phyloP scores from a whole-genome alignment of 2,329 filamentous ascomycete species.

The Neonectria punicea region DNA sequence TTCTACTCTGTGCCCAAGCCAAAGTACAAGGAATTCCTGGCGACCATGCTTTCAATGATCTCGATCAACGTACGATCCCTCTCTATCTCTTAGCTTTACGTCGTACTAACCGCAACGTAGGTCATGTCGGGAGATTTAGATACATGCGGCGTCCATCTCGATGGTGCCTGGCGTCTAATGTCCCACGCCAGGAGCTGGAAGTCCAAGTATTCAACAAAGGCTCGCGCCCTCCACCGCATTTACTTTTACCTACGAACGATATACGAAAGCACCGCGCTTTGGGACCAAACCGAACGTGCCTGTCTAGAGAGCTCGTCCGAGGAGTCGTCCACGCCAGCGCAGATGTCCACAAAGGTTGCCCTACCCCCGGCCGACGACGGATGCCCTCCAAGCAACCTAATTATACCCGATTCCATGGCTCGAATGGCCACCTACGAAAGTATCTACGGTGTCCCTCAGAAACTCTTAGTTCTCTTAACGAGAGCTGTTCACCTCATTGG shows the following conservation, averaged over 20 bases:
- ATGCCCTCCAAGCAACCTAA: not conserved
- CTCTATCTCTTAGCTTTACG: too few species aligned
- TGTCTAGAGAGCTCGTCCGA: constrained; percentile 5
- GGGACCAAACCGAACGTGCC: not conserved
- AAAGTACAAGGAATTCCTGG: constrained; percentile 43
- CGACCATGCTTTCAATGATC: constrained; percentile 45
- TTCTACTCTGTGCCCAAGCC: constrained; percentile 27
- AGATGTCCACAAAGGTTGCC: not conserved
- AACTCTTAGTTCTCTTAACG: constrained; percentile 13
- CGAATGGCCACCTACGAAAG: constrained; percentile 21
- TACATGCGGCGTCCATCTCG: constrained; percentile 38
- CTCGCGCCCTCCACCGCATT: constrained; percentile 36
- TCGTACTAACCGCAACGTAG: constrained; percentile 23
- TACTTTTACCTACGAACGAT: constrained; percentile 41
- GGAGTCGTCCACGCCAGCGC: not conserved
- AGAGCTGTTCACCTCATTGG: constrained; percentile 13
- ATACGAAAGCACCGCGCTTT: constrained; percentile 36
- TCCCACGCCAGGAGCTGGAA: constrained; percentile 32
- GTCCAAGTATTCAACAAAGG: constrained; percentile 30
- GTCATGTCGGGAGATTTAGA: constrained; percentile 42
- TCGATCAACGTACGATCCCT: constrained; percentile 35
- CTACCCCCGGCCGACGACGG: constrained; percentile 12
- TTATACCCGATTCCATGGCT: constrained; percentile 12
- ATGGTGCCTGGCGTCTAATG: constrained; percentile 36
- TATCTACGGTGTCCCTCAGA: constrained; percentile 20